Conservation (phyloP, 108 stramenopile genomes). For the Pseudonitzschia pungens region DNA sequence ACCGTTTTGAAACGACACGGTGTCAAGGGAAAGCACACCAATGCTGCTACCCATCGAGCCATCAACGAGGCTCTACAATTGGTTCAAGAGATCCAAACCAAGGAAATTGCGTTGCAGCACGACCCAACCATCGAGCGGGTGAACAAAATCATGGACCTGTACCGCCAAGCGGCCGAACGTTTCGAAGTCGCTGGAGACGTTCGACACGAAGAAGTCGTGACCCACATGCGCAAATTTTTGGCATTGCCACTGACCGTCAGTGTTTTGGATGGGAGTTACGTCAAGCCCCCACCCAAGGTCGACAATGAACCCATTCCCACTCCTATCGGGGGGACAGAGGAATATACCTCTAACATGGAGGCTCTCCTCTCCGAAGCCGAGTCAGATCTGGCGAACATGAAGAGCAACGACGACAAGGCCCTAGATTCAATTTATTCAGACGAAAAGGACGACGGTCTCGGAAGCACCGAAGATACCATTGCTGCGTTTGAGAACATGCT, state of each 20-base stretch:
- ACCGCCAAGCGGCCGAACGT: slow-evolving; percentile 86
- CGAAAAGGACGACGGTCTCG: slow-evolving; percentile 15
- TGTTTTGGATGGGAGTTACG: slow-evolving; percentile 81
- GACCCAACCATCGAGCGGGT: slow-evolving; percentile 75
- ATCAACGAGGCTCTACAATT: slow-evolving; percentile 80
- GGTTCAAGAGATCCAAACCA: slow-evolving; percentile 85
- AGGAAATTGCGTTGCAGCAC: slow-evolving; percentile 75
- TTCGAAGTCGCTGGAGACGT: slow-evolving; percentile 86
- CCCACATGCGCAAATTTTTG: slow-evolving; percentile 85
- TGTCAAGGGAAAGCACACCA: slow-evolving; percentile 90
- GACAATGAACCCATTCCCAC: slow-evolving; percentile 28
- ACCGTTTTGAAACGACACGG: slow-evolving; percentile 82
- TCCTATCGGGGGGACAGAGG: slow-evolving; percentile 50
- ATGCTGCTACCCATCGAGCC: slow-evolving; percentile 74
- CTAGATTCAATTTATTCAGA: slow-evolving; percentile 33
- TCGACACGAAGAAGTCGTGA: slow-evolving; percentile 83
- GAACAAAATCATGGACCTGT: slow-evolving; percentile 91
- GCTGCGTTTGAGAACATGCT: slow-evolving; percentile 87
- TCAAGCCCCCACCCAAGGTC: slow-evolving; percentile 30
- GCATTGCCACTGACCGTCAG: slow-evolving; percentile 73
- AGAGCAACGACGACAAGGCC: slow-evolving; percentile 35
- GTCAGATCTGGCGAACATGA: slow-evolving; percentile 61
- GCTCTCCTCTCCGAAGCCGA: slow-evolving; percentile 71
- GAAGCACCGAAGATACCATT: slow-evolving; percentile 49
- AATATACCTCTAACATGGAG: slow-evolving; percentile 57